A percentile compares a stretch with the other conserved stretches of the same genome.
Conservation (phyloP, 2,329 filamentous ascomycete species). For the Aspergillus puulaauensis region DNA sequence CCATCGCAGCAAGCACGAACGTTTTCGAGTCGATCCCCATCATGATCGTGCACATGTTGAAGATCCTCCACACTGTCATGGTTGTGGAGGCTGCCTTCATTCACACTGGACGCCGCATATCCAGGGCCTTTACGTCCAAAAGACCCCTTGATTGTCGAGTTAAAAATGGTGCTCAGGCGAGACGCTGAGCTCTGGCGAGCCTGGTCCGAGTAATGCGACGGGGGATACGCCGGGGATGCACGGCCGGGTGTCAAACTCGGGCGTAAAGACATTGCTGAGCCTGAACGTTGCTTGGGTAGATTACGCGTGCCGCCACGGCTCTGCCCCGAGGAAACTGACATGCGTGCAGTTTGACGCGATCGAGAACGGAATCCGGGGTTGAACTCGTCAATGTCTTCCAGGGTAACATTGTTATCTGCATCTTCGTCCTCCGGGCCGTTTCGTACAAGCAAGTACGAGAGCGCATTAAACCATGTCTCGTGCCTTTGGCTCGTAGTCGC, state of each 20-base stretch:
- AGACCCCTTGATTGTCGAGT: constrained; percentile 49
- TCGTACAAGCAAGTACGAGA: constrained; percentile 86
- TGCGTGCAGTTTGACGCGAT: constrained; percentile 55
- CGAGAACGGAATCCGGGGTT: constrained; percentile 65
- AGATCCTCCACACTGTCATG: constrained; percentile 83
- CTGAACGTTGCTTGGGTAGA: constrained; percentile 56
- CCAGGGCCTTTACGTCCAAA: constrained; percentile 48
- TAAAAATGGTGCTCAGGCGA: constrained; percentile 49
- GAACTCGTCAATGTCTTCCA: constrained; percentile 72
- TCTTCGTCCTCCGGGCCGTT: constrained; percentile 62
- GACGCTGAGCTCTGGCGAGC: constrained; percentile 46
- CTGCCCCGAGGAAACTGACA: constrained; percentile 76
- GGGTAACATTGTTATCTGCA: constrained; percentile 56
- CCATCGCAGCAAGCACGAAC: constrained; percentile 96
- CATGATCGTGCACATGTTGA: constrained; percentile 64
- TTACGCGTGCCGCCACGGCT: constrained; percentile 69
- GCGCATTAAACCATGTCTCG: constrained; percentile 97
- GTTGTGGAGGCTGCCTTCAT: constrained; percentile 40
- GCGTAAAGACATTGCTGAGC: constrained; percentile 39
- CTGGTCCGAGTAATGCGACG: constrained; percentile 33
- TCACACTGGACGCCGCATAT: constrained; percentile 34
- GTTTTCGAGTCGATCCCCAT: constrained; percentile 82
- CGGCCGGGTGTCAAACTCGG: constrained; percentile 37
- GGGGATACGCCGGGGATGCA: constrained; percentile 34
- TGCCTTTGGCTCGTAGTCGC: constrained; percentile 91